Conservation (phyloP, 768 basidiomycete species). For the Tremella mesenterica region DNA sequence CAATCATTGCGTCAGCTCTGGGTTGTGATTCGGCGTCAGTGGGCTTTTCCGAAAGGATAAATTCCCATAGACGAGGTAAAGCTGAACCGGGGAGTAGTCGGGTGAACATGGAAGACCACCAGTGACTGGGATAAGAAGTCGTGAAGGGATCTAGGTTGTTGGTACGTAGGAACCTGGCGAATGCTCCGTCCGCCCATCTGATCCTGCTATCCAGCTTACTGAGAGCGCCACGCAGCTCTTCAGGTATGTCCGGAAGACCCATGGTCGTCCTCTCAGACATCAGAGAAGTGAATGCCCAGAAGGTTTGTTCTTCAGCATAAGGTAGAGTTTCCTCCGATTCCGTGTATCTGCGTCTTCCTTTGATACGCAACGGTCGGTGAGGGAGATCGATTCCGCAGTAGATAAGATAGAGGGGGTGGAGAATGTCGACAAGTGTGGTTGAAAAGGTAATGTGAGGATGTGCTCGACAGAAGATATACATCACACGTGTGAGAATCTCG, state of each 20-base stretch:
- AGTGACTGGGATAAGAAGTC: neutral
- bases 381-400: conserved; percentile 1
- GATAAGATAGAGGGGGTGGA: neutral
- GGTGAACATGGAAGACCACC: neutral
- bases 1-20: neutral
- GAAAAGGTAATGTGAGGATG: neutral
- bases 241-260: neutral
- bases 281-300: neutral
- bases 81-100: neutral
- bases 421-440: conserved; percentile 1
- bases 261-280: neutral
- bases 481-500: conserved; percentile 9
- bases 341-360: neutral
- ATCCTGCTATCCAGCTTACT: conserved; percentile 19
- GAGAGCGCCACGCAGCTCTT: conserved; percentile 1
- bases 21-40: neutral
- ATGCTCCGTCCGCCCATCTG: conserved; percentile 28
- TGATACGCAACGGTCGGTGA: neutral
- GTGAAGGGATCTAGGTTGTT: conserved; percentile 19
- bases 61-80: neutral
- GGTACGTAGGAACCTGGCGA: conserved; percentile 9
- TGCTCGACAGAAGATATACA: conserved; percentile 3
- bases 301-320: conserved; percentile 8
- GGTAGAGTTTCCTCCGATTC: neutral
- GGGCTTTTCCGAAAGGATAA: neutral